Conservation (phyloP, 768 basidiomycete genomes). For the Podaxis sp. region DNA sequence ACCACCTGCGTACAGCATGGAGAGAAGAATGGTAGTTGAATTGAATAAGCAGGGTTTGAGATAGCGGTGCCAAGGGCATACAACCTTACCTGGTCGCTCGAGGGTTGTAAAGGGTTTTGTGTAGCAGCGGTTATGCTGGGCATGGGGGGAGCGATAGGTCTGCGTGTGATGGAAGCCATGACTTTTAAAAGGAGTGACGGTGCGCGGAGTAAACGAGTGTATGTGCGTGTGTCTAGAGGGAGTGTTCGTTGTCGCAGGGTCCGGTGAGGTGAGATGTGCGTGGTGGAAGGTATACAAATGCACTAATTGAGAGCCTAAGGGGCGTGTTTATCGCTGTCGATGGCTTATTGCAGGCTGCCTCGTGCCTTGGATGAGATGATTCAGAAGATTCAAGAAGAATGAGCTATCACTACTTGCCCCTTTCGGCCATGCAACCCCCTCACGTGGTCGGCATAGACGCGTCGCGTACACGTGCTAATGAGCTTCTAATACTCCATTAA, state of each 20-base stretch:
- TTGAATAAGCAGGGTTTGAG: constrained; percentile 17
- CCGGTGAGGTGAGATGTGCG: constrained; percentile 13
- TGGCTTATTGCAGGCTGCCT: constrained; percentile 8
- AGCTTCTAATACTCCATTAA: background rate
- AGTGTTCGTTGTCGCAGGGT: constrained; percentile 9
- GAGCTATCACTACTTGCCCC: background rate
- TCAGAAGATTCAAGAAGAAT: background rate
- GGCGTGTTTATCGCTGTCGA: constrained; percentile 8
- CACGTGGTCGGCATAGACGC: constrained; percentile 2
- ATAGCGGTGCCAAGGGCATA: constrained; percentile 13
- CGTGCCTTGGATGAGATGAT: background rate
- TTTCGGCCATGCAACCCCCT: background rate
- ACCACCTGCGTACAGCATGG: constrained; percentile 49
- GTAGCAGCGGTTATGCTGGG: constrained; percentile 30
- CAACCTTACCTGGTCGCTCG: constrained; percentile 65
- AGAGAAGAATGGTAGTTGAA: constrained; percentile 22
- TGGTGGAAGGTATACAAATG: background rate
- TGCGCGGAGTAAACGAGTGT: constrained; percentile 9
- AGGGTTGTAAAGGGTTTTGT: constrained; percentile 52
- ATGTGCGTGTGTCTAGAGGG: background rate
- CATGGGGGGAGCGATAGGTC: constrained; percentile 44
- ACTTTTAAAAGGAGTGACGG: constrained; percentile 10
- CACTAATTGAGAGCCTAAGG: background rate
- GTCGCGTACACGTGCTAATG: constrained; percentile 13
- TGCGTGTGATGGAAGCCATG: constrained; percentile 27